Percentiles rank a stretch among this genome's conserved stretches.
These are phyloP conservation scores for Balakata baccata DNA, from an alignment of 345 rosid species.

Conservation along the genomic window DNA sequence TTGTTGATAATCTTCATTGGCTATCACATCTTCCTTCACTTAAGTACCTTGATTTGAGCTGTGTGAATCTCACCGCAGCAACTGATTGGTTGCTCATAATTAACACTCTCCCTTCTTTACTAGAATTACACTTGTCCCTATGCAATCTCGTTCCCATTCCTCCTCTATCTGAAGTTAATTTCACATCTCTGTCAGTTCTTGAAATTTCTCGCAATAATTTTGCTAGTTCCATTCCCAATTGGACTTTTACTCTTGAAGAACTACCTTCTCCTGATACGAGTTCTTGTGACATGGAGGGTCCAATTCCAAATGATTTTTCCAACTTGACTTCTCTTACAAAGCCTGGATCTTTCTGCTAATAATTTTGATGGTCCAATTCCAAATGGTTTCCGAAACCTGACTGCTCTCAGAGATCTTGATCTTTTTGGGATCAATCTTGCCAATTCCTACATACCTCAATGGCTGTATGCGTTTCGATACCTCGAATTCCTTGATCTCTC, in stretches of 20 bases:
- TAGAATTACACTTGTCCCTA: conserved; percentile 6
- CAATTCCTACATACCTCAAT: not conserved
- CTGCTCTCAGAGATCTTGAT: conserved; percentile 3
- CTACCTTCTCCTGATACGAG: not conserved
- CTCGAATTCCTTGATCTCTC: conserved; percentile 7
- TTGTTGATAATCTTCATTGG: conserved; percentile 27
- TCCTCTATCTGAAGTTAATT: not conserved
- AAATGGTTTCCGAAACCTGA: not conserved
- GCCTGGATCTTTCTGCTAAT: not conserved
- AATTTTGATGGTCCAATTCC: conserved; percentile 4
- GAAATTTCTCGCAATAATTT: conserved; percentile 23
- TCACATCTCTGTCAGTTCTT: conserved; percentile 21
- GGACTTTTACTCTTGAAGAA: not conserved
- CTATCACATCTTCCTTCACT: conserved; percentile 20
- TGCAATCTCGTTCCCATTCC: conserved; percentile 7
- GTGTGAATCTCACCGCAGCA: not conserved
- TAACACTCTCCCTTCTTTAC: conserved; percentile 21
- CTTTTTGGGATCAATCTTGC: not conserved
- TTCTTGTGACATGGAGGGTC: not conserved
- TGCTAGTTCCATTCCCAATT: not conserved
- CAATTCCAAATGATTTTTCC: conserved; percentile 1
- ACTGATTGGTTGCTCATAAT: conserved; percentile 11
- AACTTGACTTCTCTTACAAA: not conserved
- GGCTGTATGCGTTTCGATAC: not conserved
- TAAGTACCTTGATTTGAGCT: conserved; percentile 22